Evolutionary conservation across 805 yeast genomes (phyloP).

Genomic region (Grigorovia jiainica): DNA sequence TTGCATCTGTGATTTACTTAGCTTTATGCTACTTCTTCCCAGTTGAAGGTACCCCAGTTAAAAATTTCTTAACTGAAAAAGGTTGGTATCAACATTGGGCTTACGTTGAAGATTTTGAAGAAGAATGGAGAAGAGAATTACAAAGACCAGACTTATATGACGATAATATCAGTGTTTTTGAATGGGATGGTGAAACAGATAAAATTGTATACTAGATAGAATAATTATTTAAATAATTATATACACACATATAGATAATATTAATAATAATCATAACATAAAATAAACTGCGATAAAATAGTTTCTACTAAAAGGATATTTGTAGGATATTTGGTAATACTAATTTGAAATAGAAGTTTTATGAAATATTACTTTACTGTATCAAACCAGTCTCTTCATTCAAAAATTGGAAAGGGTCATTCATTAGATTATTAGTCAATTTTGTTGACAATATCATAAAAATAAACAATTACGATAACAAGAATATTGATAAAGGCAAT

Average conservation of each 20-base stretch:
- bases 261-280: not conserved
- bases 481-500: no score
- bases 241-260: not conserved
- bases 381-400: no score
- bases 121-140: conserved; percentile 16
- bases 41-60: conserved; percentile 33
- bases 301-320: no score
- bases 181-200: not conserved
- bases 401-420: no score
- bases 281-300: not conserved
- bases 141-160: conserved; percentile 2
- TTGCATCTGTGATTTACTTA: conserved; percentile 48
- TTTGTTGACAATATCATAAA: no score
- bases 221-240: not conserved
- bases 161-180: conserved; percentile 3
- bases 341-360: no score
- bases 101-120: conserved; percentile 56
- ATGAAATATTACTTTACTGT: no score
- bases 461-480: no score
- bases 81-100: conserved; percentile 56
- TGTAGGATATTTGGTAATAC: no score
- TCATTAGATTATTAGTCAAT: no score
- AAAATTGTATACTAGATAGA: conserved; percentile 3
- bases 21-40: conserved; percentile 47
- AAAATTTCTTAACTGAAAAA: conserved; percentile 35